Percentiles rank a stretch among this genome's conserved stretches.
Evolutionary conservation across 805 yeast species (phyloP).

Genomic region (Candida corydali): DNA sequence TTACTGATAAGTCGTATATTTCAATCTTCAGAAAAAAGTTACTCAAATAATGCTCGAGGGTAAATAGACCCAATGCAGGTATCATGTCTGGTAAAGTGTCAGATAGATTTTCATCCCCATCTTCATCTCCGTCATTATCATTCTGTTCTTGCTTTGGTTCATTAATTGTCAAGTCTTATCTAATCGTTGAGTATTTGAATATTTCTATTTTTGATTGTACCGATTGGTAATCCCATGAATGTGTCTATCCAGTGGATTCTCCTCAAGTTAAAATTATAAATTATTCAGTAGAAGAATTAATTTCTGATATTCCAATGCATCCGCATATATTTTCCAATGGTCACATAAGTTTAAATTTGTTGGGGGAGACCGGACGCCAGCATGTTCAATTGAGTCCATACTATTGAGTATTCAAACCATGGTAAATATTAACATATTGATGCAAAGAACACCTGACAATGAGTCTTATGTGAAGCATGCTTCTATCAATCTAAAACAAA

Average conservation of each 20-base stretch:
- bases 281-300: constrained; percentile 6
- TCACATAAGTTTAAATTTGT: constrained; percentile 67
- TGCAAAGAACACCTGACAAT: constrained; percentile 58
- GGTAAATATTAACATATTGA: constrained; percentile 45
- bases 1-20: constrained; percentile 67
- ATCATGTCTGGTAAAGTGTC: constrained; percentile 21
- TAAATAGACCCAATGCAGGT: constrained; percentile 45
- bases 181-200: constrained; percentile 14
- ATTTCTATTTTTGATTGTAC: constrained; percentile 19
- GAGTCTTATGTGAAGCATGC: constrained; percentile 45
- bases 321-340: constrained; percentile 78
- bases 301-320: constrained; percentile 52
- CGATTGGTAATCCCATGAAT: constrained; percentile 22
- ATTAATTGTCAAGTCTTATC: no score
- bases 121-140: constrained; percentile 11
- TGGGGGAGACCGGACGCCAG: constrained; percentile 69
- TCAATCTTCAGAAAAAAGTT: constrained; percentile 71
- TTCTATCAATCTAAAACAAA: constrained; percentile 52
- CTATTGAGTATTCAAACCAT: constrained; percentile 62
- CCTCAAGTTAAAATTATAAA: constrained; percentile 55
- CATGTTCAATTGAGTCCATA: constrained; percentile 46
- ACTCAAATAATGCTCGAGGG: constrained; percentile 55
- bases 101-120: constrained; percentile 14
- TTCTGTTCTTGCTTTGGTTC: constrained; percentile 11
- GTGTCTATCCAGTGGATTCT: constrained; percentile 53